Conservation (phyloP, 176 grass and related monocot species). For the Dactylis glomerata region DNA sequence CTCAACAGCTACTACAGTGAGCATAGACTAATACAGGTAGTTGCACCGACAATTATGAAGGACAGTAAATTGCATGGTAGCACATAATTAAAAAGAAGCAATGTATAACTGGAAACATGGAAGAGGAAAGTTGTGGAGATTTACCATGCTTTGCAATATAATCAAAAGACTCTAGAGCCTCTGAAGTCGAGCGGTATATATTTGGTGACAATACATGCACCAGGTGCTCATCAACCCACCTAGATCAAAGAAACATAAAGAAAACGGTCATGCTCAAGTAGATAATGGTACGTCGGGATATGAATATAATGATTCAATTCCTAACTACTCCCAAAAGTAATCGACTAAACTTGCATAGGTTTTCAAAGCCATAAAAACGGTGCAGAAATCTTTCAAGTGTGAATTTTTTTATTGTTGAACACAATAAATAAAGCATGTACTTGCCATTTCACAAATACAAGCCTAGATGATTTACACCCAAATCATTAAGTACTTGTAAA, state of each 20-base stretch:
- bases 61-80: not conserved
- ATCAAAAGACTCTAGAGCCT: slow-evolving; percentile 96
- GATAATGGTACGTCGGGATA: not conserved
- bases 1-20: not conserved
- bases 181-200: slow-evolving; percentile 84
- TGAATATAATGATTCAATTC: not conserved
- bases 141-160: slow-evolving; percentile 92
- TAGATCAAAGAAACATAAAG: slow-evolving; percentile 31
- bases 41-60: not conserved
- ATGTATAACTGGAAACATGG: not conserved
- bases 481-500: not conserved
- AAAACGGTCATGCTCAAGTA: not conserved
- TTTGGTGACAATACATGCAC: slow-evolving; percentile 93
- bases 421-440: not conserved
- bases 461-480: not conserved
- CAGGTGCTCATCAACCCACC: slow-evolving; percentile 95
- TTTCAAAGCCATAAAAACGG: not conserved
- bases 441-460: not conserved
- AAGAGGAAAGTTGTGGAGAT: not conserved
- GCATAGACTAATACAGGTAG: not conserved
- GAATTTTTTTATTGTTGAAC: not conserved
- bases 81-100: not conserved
- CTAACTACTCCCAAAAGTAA: not conserved
- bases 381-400: not conserved
- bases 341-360: not conserved